Evolutionary conservation across 805 yeast genomes (phyloP), one percentile per base, ranked within the genome.

Genomic region (Lachancea kluyveri): DNA sequence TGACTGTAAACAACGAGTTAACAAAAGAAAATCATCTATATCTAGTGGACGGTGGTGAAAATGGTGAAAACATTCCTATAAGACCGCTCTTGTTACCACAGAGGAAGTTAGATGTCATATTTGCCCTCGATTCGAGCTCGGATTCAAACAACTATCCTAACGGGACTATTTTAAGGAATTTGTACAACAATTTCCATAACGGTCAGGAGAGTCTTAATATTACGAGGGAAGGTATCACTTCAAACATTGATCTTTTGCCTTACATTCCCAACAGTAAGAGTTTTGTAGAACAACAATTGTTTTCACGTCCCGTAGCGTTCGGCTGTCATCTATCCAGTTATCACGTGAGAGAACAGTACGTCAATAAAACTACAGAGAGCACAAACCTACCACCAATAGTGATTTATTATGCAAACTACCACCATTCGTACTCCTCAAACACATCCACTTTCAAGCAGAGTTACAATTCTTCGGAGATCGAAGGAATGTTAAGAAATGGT

Each of bases 1-100:
- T 50, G 7, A 47, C 44, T 23, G 30, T 32, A 3, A 37, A 23
- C 8, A 41, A 43, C 22, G 45, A 48, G n/a, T 47, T 49, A 21
- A 51, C 57, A 14, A 33, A 44, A 3, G 49, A 59, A 2, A 55
- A 55, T 33, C 53, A 51, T 23, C 37, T 65, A n/a, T 62, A 58
- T 36, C 42, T 83, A 37, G 85, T 74, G 18, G 94, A 83, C 50
- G 94, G 94, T 25, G 94, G 92, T 19, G 85, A 78, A 52, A 90
- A 82, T 52, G 64, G 67, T 6, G 86, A 80, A 54, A 80, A 80
- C 46, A 64, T 83, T 11, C 92, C 94, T 0, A 54, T 79, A 22
- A 60, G 68, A 18, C 84, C 90, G 3, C 63, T 83, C 30, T 46
- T 80, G 17, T 80, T 78, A 42, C 72, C 74, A 5, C 70, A 71